phyloP scores from a whole-genome alignment of 345 rosid genomes.

The Gossypium herbaceum region DNA sequence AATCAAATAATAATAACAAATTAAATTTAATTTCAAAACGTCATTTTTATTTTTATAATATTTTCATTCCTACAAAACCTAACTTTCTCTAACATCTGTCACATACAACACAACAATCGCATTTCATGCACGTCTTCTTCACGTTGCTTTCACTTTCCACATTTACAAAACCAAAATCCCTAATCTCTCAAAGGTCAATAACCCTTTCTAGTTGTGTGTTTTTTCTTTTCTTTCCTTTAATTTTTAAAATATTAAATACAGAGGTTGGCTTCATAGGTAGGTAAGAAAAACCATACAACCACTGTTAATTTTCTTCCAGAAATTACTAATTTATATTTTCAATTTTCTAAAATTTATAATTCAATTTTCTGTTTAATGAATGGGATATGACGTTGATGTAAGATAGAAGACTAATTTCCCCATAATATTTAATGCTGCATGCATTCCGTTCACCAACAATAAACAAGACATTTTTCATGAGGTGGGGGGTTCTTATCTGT shows the following conservation, averaged over 20 bases:
- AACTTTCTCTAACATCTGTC: slow-evolving; percentile 9
- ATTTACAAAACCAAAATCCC: not conserved
- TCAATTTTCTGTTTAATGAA: slow-evolving; percentile 1
- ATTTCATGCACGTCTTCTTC: slow-evolving; percentile 66
- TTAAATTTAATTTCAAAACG: too few species aligned
- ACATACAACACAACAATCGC: slow-evolving; percentile 14
- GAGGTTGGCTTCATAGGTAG: too few species aligned
- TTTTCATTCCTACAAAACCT: not conserved
- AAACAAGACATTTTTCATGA: slow-evolving; percentile 16
- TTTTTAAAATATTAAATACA: not conserved
- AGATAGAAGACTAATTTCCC: not conserved
- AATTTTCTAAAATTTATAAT: too few species aligned
- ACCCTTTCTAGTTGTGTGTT: not conserved
- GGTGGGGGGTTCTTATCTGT: slow-evolving; percentile 24
- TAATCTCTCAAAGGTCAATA: slow-evolving; percentile 15
- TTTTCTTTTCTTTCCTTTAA: not conserved
- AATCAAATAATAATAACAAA: too few species aligned
- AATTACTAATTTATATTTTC: too few species aligned
- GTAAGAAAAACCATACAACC: too few species aligned
- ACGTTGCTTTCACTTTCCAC: slow-evolving; percentile 30
- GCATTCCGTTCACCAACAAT: slow-evolving; percentile 31
- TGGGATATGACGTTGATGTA: not conserved
- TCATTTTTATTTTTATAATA: too few species aligned
- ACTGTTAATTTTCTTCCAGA: too few species aligned
- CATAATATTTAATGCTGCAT: slow-evolving; percentile 23